Conservation (phyloP, 2,329 filamentous ascomycete species). For the Fusarium bactridioides region DNA sequence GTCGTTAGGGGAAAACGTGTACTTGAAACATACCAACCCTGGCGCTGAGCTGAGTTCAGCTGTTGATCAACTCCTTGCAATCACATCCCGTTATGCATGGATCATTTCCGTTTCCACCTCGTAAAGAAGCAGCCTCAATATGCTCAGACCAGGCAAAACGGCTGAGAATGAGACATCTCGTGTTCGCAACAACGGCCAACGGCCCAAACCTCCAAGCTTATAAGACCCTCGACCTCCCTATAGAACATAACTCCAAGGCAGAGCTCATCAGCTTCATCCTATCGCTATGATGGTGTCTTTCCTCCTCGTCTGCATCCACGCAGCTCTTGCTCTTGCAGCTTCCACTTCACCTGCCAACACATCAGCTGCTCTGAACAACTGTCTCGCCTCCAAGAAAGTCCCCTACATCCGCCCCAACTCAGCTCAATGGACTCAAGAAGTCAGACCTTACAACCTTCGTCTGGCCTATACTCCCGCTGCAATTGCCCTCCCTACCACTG, state of each 20-base stretch:
- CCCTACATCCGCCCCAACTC: constrained; percentile 32
- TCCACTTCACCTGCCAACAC: background rate
- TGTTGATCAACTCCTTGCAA: background rate
- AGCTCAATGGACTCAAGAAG: constrained; percentile 45
- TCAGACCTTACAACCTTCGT: constrained; percentile 46
- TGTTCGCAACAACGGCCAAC: background rate
- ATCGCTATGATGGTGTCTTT: background rate
- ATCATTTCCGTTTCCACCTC: constrained; percentile 13
- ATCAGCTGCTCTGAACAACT: constrained; percentile 29
- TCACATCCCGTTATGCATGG: background rate
- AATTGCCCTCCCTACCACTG: constrained; percentile 44
- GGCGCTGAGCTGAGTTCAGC: background rate
- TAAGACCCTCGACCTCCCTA: background rate
- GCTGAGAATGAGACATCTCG: background rate
- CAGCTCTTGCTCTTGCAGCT: background rate
- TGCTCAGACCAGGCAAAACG: background rate
- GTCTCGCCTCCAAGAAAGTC: constrained; percentile 36
- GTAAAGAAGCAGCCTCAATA: constrained; percentile 10
- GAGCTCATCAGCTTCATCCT: background rate
- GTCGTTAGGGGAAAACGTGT: accelerated
- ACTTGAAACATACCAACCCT: background rate
- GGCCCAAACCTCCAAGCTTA: background rate
- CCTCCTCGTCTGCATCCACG: constrained; percentile 7
- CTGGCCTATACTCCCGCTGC: constrained; percentile 44
- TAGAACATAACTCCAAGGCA: too few species aligned